Conservation (phyloP, 1,139 yeast species). For the Diutina catenulata region DNA sequence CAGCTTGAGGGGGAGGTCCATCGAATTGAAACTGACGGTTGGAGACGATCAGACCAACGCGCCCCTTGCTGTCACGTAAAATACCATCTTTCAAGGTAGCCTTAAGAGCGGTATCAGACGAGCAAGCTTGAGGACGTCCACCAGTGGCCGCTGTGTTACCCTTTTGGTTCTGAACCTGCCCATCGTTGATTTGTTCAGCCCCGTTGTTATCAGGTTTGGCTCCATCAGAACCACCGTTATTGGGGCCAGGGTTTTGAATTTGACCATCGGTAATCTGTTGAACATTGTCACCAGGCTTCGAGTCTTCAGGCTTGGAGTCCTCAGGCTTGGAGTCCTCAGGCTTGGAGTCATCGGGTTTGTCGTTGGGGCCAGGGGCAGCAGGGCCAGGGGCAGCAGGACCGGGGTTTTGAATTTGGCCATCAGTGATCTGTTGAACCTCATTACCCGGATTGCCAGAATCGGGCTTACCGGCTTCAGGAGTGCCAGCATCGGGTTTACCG, state of each 20-base stretch:
- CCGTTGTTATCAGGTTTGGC: neutral
- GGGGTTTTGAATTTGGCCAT: constrained; percentile 9
- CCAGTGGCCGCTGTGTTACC: no score
- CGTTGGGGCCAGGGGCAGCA: constrained; percentile 10
- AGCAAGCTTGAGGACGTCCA: constrained; percentile 38
- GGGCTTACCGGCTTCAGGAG: no score
- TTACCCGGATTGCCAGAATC: no score
- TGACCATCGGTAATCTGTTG: constrained; percentile 36
- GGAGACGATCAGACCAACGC: constrained; percentile 76
- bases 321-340: no score
- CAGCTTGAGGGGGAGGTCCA: constrained; percentile 89
- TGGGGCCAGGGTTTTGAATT: constrained; percentile 25
- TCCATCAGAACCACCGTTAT: neutral
- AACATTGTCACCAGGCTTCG: constrained; percentile 19
- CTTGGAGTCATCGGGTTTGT: no score
- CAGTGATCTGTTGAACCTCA: neutral
- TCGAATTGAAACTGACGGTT: constrained; percentile 84
- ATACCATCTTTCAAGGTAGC: constrained; percentile 42
- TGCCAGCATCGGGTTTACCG: no score
- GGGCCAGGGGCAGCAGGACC: constrained; percentile 13
- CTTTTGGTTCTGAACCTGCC: neutral
- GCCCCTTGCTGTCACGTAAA: constrained; percentile 50
- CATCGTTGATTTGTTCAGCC: neutral
- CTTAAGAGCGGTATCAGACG: constrained; percentile 37
- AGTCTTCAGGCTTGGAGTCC: no score